phyloP scores from a whole-genome alignment of 495 filamentous ascomycete species.

The Aspergillus conjunctus region DNA sequence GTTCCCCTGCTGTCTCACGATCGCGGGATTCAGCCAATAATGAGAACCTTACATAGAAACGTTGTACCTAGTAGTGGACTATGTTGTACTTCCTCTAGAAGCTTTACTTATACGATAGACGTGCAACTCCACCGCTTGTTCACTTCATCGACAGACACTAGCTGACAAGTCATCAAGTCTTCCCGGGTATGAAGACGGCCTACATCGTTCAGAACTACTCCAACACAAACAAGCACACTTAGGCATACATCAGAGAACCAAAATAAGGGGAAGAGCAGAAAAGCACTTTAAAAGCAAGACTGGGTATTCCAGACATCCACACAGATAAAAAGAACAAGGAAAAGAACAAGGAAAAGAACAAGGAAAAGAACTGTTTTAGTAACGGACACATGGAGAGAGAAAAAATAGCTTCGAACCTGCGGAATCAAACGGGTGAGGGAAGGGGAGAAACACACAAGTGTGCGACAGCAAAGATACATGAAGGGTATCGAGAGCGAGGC shows the following conservation, averaged over 20 bases:
- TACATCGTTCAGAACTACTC: conserved; percentile 6
- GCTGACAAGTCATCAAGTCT: not conserved
- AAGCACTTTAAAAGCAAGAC: not conserved
- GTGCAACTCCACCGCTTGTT: not conserved
- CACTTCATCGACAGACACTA: not conserved
- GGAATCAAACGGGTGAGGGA: conserved; percentile 21
- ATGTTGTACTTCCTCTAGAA: too few species aligned
- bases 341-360: too few species aligned
- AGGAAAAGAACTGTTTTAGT: conserved; percentile 7
- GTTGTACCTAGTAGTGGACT: too few species aligned
- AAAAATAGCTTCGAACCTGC: conserved; percentile 36
- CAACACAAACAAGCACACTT: conserved; percentile 6
- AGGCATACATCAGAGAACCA: conserved; percentile 11
- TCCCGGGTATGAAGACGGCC: not conserved
- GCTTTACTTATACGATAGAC: too few species aligned
- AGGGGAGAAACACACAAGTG: conserved; percentile 19
- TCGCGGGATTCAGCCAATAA: too few species aligned
- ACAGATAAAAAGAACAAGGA: conserved; percentile 7
- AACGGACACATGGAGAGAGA: conserved; percentile 8
- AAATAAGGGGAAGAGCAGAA: conserved; percentile 3
- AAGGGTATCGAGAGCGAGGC: conserved; percentile 33
- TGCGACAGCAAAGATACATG: conserved; percentile 21
- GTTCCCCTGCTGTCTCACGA: too few species aligned
- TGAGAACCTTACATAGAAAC: too few species aligned
- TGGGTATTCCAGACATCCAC: conserved; percentile 20